phyloP scores from a whole-genome alignment of 352 stramenopile genomes.

The Phytophthora citrophthora region DNA sequence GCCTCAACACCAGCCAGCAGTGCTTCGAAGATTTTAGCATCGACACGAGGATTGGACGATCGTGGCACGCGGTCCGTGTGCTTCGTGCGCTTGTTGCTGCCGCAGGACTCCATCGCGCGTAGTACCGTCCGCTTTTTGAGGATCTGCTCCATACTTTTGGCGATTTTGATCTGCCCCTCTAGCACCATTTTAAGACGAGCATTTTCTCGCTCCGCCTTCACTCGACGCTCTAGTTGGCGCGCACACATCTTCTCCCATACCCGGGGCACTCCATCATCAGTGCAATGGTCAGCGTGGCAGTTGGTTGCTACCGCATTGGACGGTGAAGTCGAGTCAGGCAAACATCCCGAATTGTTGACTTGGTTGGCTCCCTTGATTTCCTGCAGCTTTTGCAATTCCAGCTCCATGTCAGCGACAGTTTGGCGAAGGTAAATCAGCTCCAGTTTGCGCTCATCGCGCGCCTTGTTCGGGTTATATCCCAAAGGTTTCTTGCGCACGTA shows the following conservation, averaged over 20 bases:
- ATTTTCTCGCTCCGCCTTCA: slow-evolving; percentile 44
- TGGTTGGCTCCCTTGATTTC: slow-evolving; percentile 19
- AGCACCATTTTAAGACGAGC: slow-evolving; percentile 42
- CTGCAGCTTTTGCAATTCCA: slow-evolving; percentile 38
- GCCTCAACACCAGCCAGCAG: slow-evolving; percentile 35
- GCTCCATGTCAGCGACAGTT: slow-evolving; percentile 48
- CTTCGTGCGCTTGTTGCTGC: slow-evolving; percentile 40
- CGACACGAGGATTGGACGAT: slow-evolving; percentile 13
- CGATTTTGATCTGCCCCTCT: slow-evolving; percentile 46
- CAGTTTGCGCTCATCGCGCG: slow-evolving; percentile 46
- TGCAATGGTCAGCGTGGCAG: not conserved
- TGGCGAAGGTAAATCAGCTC: slow-evolving; percentile 50
- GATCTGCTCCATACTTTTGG: slow-evolving; percentile 46
- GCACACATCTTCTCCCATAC: slow-evolving; percentile 44
- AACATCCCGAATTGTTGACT: not conserved
- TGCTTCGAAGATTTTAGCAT: slow-evolving; percentile 36
- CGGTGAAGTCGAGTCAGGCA: not conserved
- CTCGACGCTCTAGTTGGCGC: slow-evolving; percentile 31
- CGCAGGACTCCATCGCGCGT: slow-evolving; percentile 31
- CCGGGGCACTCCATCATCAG: slow-evolving; percentile 15
- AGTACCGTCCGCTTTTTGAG: slow-evolving; percentile 39
- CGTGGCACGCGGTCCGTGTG: slow-evolving; percentile 28
- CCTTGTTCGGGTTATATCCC: slow-evolving; percentile 50
- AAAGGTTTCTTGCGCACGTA: slow-evolving; percentile 39
- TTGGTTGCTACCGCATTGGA: not conserved